Base-by-base conservation (phyloP, 1,139 yeast genomes). In the Diutina siamensis region DNA sequence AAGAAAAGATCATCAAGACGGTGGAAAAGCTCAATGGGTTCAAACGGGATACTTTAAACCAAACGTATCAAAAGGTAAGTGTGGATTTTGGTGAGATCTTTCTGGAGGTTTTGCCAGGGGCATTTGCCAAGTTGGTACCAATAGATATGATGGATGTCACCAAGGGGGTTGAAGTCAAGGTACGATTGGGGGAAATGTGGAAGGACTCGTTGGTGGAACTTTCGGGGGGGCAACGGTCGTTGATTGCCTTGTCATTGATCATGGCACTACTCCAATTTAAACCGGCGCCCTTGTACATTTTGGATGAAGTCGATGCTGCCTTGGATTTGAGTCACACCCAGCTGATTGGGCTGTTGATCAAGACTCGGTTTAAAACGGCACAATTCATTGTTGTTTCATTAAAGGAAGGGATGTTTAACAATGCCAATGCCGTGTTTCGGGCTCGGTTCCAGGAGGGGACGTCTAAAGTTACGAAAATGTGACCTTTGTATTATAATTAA, bases 221-320 rank as follows among this genome's bases (percentile, higher is more conserved):
- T 44, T 87, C 97, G 15, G 99, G 99, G 48, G 99, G 99, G 28
- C 99, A 94, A 62, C 68, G 98, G 53, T 92, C 97, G 0, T 74
- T 92, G 52, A 86, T 89, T 53, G 98, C 98, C 0, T 67, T 92
- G 45, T 85, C 97, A 2, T 69, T 92, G 55, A 89, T 89, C 53
- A 74, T 89, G 77, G 96, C 97, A 0, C 68, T 92, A 50, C 68
- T 92, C 47, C 95, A 89, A 61, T 89, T 86, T 68, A 87, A 88
- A 60, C 98, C 98, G 1, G 97, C 98, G 0, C 98, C 98, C 10
- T 86, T 92, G 95, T 92, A 92, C 60, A 89, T 92, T 55, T 69
- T 92, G 49, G 98, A 92, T 64, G 98, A 92, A 64, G 97, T 92
- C 35, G 98, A 92, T 64, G 98, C 99, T 1, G 99, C 99, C 1